phyloP scores from a whole-genome alignment of 1,284 basidiomycete genomes.

The Cutaneotrichosporon cutaneum region DNA sequence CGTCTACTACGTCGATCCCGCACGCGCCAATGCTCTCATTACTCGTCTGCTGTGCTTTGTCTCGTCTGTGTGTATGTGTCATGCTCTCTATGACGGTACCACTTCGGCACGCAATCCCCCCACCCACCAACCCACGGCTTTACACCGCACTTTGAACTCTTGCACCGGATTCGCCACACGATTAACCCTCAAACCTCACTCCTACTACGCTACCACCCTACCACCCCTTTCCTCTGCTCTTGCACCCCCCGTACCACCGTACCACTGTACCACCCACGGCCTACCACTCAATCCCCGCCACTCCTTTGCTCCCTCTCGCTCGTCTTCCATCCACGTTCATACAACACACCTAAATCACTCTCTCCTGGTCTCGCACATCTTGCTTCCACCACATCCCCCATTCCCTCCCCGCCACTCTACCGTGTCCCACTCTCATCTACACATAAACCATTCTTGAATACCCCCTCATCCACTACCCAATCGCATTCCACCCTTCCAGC shows the following conservation, averaged over 20 bases:
- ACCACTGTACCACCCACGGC: no score
- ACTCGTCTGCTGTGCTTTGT: neutral
- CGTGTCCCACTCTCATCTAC: neutral
- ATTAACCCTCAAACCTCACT: neutral
- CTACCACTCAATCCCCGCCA: neutral
- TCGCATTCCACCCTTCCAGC: neutral
- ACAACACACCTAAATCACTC: neutral
- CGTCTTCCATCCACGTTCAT: neutral
- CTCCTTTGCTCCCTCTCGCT: neutral
- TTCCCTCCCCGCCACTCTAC: neutral
- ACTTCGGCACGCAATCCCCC: neutral
- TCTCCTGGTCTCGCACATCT: neutral
- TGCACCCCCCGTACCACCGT: no score
- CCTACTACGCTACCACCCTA: no score
- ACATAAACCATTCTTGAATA: slow-evolving; percentile 2
- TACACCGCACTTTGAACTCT: neutral
- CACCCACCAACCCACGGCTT: neutral
- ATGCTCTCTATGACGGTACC: neutral
- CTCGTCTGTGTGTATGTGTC: neutral
- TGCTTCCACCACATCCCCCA: neutral
- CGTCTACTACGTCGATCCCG: neutral
- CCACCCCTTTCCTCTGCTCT: neutral
- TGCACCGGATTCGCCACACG: neutral
- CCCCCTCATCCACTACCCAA: neutral
- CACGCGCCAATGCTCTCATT: neutral